Percentiles rank a stretch among this genome's conserved stretches.
Evolutionary conservation across 805 yeast species (phyloP).

Genomic region (Yarrowia phangngaensis): DNA sequence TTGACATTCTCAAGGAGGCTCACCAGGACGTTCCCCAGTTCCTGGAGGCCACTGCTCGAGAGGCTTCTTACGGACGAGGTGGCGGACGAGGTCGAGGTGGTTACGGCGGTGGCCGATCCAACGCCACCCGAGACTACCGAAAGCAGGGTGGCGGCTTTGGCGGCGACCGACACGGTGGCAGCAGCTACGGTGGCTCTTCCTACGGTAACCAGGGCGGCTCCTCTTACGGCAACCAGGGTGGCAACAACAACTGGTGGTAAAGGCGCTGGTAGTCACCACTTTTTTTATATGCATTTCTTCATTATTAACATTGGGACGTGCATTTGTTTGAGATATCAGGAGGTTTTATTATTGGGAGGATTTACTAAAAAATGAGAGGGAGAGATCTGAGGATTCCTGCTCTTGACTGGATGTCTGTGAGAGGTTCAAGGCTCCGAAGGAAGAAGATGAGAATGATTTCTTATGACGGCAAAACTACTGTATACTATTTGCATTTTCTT

Average conservation of each 20-base stretch:
- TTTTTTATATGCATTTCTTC: slow-evolving; percentile 24
- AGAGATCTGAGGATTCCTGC: slow-evolving; percentile 21
- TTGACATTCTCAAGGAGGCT: slow-evolving; percentile 87
- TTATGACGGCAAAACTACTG: slow-evolving; percentile 22
- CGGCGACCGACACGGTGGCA: slow-evolving; percentile 34
- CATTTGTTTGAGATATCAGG: slow-evolving; percentile 15
- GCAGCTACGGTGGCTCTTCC: slow-evolving; percentile 29
- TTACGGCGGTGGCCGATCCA: slow-evolving; percentile 41
- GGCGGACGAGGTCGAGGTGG: slow-evolving; percentile 52
- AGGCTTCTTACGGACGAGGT: slow-evolving; percentile 53
- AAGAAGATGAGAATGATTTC: slow-evolving; percentile 24
- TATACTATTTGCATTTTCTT: slow-evolving; percentile 25
- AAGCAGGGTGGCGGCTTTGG: slow-evolving; percentile 42
- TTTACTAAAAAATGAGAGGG: slow-evolving; percentile 2
- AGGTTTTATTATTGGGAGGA: slow-evolving; percentile 5
- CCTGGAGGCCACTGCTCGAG: slow-evolving; percentile 75
- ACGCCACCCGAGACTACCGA: slow-evolving; percentile 50
- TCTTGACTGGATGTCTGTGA: slow-evolving; percentile 26
- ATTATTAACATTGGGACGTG: slow-evolving; percentile 8
- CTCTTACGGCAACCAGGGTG: slow-evolving; percentile 30
- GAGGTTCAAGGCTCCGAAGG: slow-evolving; percentile 21
- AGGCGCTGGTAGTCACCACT: too few species aligned
- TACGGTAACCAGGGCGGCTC: slow-evolving; percentile 28
- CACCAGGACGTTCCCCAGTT: slow-evolving; percentile 96
- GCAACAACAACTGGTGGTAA: slow-evolving; percentile 28